Evolutionary conservation across 164 flowering plant species (phyloP), one percentile per base, ranked within the genome.

Genomic region (Cinnamomum chago): DNA sequence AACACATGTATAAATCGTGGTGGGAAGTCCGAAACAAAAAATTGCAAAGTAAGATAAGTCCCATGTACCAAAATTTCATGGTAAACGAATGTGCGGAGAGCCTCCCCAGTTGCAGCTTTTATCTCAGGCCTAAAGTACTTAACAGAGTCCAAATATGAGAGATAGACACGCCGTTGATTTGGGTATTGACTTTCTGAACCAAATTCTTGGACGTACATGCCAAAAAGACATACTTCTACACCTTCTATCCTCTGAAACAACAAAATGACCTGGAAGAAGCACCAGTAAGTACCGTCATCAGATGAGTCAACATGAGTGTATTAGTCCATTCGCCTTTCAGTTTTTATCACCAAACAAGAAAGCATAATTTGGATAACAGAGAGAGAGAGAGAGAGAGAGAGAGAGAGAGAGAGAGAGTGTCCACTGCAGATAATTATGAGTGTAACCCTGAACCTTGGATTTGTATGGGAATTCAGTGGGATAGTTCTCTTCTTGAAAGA

Each of bases 131-230:
- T 88, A 74, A 95, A 96, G 80, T 96, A 93, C 85, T 96, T 96
- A 27, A 96, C 99, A 72, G 99, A 96, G 81, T 96, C 99, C 75
- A 96, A 82, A 83, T 95, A 95, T 5, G 99, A 95, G 52, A 95
- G 93, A 84, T 95, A 95, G 17, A 95, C 98, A 69, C 98, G 95
- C 17, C 98, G 92, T 78, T 96, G 94, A 79, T 94, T 96, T 75
- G 99, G 99, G 30, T 82, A 89, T 70, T 83, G 82, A 72, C 92
- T 86, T 79, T 96, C 99, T 72, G 99, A 83, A 75, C 99, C 98
- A 81, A 91, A 96, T 85, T 96, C 99, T 84, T 96, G 99, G 68
- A 94, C 98, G 80, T 94, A 96, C 99, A 96, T 96, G 77, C 97
- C 97, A 84, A 92, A 96, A 18, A 96, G 83, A 85, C 98, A 94